Conservation (phyloP, 2,329 filamentous ascomycete species). For the Aspergillus sp. region DNA sequence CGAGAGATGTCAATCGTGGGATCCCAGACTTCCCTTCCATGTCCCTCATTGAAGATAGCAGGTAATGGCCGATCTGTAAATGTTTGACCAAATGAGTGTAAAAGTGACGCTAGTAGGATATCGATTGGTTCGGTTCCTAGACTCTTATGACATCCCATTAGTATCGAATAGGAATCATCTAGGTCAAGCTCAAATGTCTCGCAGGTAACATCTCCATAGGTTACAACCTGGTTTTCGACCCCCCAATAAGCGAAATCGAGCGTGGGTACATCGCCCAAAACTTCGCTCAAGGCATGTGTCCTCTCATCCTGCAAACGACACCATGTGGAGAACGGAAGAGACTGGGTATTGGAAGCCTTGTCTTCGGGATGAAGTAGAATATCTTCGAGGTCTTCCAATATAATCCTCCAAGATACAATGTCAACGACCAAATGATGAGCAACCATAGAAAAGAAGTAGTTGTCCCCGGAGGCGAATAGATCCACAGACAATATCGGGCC, state of each 20-base stretch:
- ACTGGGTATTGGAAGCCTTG: slow-evolving; percentile 18
- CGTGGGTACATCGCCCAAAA: slow-evolving; percentile 24
- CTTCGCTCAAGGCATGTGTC: slow-evolving; percentile 13
- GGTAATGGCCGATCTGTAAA: slow-evolving; percentile 44
- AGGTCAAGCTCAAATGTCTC: slow-evolving; percentile 34
- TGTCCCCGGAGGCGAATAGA: slow-evolving; percentile 38
- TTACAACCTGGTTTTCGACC: slow-evolving; percentile 27
- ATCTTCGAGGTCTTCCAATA: slow-evolving; percentile 41
- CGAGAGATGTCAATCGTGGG: slow-evolving; percentile 48
- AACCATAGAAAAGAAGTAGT: slow-evolving; percentile 33
- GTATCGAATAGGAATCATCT: slow-evolving; percentile 25
- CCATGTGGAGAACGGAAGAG: slow-evolving; percentile 41
- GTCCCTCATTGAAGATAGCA: slow-evolving; percentile 50
- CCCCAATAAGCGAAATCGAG: slow-evolving; percentile 39
- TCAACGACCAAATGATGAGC: slow-evolving; percentile 41
- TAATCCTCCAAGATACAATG: slow-evolving; percentile 42
- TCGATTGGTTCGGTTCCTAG: slow-evolving; percentile 39
- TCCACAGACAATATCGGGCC: slow-evolving; percentile 45
- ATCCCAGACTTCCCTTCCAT: slow-evolving; percentile 50
- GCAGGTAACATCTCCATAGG: slow-evolving; percentile 37
- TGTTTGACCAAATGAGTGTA: slow-evolving; percentile 45
- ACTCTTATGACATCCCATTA: slow-evolving; percentile 33
- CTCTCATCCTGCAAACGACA: slow-evolving; percentile 32
- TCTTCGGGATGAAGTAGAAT: slow-evolving; percentile 31
- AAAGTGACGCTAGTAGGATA: slow-evolving; percentile 36